Conservation (phyloP, 331 rosid species). For the Malus hybrid region DNA sequence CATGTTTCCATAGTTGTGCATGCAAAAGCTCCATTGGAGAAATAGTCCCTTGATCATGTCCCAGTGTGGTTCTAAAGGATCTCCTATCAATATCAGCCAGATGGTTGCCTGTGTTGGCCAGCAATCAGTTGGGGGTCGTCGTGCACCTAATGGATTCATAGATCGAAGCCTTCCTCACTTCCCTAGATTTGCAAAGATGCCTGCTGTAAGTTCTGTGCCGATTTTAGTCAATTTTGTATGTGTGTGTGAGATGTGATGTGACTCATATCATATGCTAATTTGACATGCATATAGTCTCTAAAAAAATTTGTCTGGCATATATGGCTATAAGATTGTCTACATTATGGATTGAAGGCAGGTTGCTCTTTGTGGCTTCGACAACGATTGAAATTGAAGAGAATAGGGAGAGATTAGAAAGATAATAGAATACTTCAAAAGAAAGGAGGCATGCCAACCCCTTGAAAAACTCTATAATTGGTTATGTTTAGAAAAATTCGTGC, state of each 20-base stretch:
- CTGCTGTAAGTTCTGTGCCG: slow-evolving; percentile 56
- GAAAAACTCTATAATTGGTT: not conserved
- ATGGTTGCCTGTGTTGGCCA: slow-evolving; percentile 99
- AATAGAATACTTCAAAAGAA: not conserved
- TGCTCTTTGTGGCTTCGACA: not conserved
- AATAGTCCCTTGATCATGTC: slow-evolving; percentile 99
- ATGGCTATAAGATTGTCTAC: not conserved
- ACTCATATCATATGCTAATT: not conserved
- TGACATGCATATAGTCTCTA: not conserved
- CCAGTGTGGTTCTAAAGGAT: slow-evolving; percentile 98
- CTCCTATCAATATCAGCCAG: slow-evolving; percentile 86
- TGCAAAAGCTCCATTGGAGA: slow-evolving; percentile 85
- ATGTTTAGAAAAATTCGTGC: not conserved
- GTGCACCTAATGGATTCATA: slow-evolving; percentile 89
- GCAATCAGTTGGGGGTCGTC: slow-evolving; percentile 89
- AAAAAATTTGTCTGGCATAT: not conserved
- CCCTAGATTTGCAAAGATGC: slow-evolving; percentile 60
- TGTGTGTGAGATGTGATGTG: not conserved
- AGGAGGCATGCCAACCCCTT: not conserved
- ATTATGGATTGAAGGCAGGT: not conserved
- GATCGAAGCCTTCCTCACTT: slow-evolving; percentile 99
- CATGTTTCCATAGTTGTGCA: slow-evolving; percentile 64
- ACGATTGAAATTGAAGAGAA: not conserved
- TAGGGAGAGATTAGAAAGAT: not conserved
- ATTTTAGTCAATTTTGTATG: slow-evolving; percentile 4